Percentiles rank a stretch among this genome's conserved stretches.
phyloP scores from a whole-genome alignment of 2,329 filamentous ascomycete species.

The Sordariomycetes sp. region DNA sequence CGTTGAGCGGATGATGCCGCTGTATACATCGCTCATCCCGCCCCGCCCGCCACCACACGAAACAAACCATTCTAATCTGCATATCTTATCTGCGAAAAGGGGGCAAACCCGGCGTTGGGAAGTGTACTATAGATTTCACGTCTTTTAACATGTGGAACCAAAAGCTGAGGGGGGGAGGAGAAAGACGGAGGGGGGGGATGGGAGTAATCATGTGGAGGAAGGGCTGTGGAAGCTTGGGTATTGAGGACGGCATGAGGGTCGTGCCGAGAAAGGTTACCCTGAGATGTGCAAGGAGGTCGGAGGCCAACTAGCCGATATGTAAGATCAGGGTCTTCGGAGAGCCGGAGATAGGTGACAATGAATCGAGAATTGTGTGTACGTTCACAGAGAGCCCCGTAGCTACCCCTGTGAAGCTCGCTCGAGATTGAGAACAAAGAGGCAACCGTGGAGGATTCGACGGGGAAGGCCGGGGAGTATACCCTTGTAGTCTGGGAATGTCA shows the following conservation, averaged over 20 bases:
- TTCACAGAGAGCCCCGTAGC: not conserved
- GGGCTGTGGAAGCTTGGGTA: not conserved
- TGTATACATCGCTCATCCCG: not conserved
- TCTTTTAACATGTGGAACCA: not conserved
- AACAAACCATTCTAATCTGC: not conserved
- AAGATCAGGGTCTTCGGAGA: not conserved
- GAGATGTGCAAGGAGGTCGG: not conserved
- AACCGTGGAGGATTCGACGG: not conserved
- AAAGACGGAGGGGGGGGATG: not conserved
- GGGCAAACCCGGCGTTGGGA: not conserved
- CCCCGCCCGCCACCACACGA: not conserved
- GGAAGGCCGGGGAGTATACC: too few relatives aligned
- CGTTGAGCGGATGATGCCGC: slow-evolving; percentile 5
- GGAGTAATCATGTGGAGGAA: not conserved
- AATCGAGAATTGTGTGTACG: not conserved
- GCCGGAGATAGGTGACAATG: not conserved
- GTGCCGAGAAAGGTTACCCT: not conserved
- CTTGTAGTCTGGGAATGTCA: too few relatives aligned
- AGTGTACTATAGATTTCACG: not conserved
- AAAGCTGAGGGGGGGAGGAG: not conserved
- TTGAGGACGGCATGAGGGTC: not conserved
- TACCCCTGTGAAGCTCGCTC: not conserved
- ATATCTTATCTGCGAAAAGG: not conserved
- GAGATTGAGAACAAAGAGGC: not conserved
- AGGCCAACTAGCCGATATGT: not conserved